Evolutionary conservation across 1,284 basidiomycete species (phyloP).

Genomic region (Rhodofomes roseus): DNA sequence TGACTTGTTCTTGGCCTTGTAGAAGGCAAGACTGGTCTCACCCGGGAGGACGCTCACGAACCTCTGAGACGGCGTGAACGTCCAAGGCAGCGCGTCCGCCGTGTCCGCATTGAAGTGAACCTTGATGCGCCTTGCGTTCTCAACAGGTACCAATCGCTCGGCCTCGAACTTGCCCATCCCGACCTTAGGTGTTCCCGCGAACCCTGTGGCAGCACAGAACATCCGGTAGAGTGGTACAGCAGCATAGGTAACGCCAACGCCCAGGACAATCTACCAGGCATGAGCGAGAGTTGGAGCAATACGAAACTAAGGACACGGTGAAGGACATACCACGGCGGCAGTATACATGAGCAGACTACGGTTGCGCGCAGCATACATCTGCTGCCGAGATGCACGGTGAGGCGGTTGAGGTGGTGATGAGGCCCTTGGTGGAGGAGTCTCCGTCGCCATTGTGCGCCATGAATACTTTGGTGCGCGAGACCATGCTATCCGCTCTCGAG

Average conservation of each 20-base stretch:
- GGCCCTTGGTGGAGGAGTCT: slow-evolving; percentile 2
- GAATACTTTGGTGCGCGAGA: not conserved
- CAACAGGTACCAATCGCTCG: slow-evolving; percentile 76
- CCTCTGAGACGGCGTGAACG: slow-evolving; percentile 88
- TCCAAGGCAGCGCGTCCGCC: slow-evolving; percentile 90
- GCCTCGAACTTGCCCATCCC: slow-evolving; percentile 79
- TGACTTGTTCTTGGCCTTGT: slow-evolving; percentile 87
- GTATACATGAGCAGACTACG: slow-evolving; percentile 77
- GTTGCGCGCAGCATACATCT: slow-evolving; percentile 52
- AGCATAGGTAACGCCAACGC: slow-evolving; percentile 88
- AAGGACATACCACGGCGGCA: slow-evolving; percentile 66
- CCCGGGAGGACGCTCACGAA: slow-evolving; percentile 91
- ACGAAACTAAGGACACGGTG: not conserved
- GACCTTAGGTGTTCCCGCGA: slow-evolving; percentile 91
- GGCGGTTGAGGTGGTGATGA: slow-evolving; percentile 15
- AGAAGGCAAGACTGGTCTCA: slow-evolving; percentile 96
- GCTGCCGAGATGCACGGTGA: slow-evolving; percentile 23
- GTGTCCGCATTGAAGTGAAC: slow-evolving; percentile 96
- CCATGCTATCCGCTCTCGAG: not conserved
- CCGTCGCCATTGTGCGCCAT: slow-evolving; percentile 15
- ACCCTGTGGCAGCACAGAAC: slow-evolving; percentile 97
- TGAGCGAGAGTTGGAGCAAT: not conserved
- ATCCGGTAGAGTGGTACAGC: slow-evolving; percentile 96
- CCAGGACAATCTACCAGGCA: slow-evolving; percentile 64
- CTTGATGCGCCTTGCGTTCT: slow-evolving; percentile 75